Base-by-base conservation (phyloP, 176 grass and related monocot genomes). In the Oryza meyeriana region DNA sequence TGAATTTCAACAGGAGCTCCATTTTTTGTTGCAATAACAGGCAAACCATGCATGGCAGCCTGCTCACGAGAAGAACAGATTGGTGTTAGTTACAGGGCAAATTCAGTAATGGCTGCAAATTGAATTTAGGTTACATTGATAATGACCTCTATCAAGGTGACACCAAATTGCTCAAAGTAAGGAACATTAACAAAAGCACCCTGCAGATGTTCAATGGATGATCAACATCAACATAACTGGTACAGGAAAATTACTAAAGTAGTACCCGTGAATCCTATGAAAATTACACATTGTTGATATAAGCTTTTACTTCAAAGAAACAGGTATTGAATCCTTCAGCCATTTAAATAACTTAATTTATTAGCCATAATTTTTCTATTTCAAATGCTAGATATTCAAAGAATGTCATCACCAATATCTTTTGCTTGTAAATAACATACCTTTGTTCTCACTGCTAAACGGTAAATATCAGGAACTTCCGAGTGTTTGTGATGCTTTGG, bases 381-480 rank as follows among this genome's bases (percentile, higher is more conserved):
- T 85, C 26, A 44, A 61, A 25, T 76, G 39, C 1, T 61, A 35
- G 61, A 9, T 16, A 61, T 67, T 36, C 16, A 71, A 85, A 77
- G 25, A 44, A 73, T 4, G 3, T 24, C 48, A 81, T 31, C 62
- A 27, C 3, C 36, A 80, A 47, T 65, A 75, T 81, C 22, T 48
- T 85, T 64, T 2, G 14, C 48, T 57, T 14, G 71, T 28, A 66
- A 57, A 73, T 12, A 50, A 0, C 24, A 33, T 82, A 94, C 89
- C 89, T 94, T 94, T 12, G 93, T 94, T 61, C 90, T 89, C 10
- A 87, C 87, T 77, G 93, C 93, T 42, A 94, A 94, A 63, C 81
- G 84, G 75, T 94, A 94, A 80, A 94, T 92, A 55, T 94, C 87
- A 83, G 87, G 87, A 89, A 94, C 85, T 89, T 94, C 93, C 8